These are phyloP conservation scores for Suhomyces bribrorum DNA, from an alignment of 1,139 yeast genomes.

Conservation along the genomic window DNA sequence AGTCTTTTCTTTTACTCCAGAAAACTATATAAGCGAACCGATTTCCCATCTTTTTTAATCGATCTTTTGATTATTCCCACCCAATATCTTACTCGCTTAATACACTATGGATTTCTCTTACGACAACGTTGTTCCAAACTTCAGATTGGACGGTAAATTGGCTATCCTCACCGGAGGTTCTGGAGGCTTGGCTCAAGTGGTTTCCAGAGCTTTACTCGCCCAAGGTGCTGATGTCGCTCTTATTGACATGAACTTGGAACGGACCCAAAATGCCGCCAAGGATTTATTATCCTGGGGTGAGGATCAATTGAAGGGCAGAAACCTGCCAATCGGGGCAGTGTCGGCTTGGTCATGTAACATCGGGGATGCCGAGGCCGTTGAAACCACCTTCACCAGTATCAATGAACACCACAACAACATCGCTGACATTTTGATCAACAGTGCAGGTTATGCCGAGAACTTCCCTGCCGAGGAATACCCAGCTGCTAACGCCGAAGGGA, in stretches of 20 bases:
- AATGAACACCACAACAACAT: constrained; percentile 58
- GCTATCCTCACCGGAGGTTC: constrained; percentile 83
- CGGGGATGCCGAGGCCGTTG: constrained; percentile 64
- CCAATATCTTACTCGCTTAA: background rate
- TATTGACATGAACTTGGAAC: constrained; percentile 66
- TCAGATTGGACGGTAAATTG: constrained; percentile 69
- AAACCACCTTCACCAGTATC: constrained; percentile 51
- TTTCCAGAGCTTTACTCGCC: constrained; percentile 68
- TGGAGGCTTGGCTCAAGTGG: constrained; percentile 71
- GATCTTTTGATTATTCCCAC: background rate
- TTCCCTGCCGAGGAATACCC: constrained; percentile 79
- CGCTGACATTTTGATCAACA: constrained; percentile 67
- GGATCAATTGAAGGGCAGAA: constrained; percentile 44
- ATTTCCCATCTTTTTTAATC: background rate
- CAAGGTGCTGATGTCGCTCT: constrained; percentile 75
- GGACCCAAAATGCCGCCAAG: constrained; percentile 60
- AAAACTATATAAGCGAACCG: constrained; percentile 2
- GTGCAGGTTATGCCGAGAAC: constrained; percentile 86
- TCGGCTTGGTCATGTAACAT: constrained; percentile 79
- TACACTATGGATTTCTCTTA: constrained; percentile 28
- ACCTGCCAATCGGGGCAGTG: constrained; percentile 48
- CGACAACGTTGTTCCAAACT: constrained; percentile 52
- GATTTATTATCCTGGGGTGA: constrained; percentile 58
- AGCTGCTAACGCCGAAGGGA: constrained; percentile 63
- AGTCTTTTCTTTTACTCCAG: constrained; percentile 4